Percentiles rank a stretch among this genome's conserved stretches.
phyloP scores from a whole-genome alignment of 768 basidiomycete species.

The Calvatia gigantea region DNA sequence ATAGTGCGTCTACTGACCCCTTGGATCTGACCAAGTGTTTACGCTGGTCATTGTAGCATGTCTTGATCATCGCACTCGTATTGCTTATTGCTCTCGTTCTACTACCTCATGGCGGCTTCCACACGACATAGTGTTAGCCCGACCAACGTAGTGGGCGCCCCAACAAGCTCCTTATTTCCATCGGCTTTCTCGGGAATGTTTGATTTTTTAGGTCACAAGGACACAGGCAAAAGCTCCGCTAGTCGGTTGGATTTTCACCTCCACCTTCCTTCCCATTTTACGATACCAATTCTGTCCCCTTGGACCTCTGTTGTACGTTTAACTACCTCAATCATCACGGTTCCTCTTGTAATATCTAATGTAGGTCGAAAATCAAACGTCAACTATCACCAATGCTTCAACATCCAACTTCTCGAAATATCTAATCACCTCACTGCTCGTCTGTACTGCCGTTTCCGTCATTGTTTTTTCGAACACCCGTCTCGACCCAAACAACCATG shows the following conservation, averaged over 20 bases:
- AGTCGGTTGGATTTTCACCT: constrained; percentile 4
- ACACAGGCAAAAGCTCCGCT: not conserved
- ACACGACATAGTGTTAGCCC: constrained; percentile 17
- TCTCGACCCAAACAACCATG: not conserved
- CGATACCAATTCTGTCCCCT: constrained; percentile 74
- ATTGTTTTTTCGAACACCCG: not conserved
- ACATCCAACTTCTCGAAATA: not conserved
- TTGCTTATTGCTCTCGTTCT: constrained; percentile 33
- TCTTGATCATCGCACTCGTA: constrained; percentile 31
- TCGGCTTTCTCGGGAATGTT: constrained; percentile 5
- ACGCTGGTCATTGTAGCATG: not conserved
- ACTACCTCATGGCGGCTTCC: constrained; percentile 29
- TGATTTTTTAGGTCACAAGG: constrained; percentile 16
- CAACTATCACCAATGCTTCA: constrained; percentile 18
- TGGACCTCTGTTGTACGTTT: constrained; percentile 67
- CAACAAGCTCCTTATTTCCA: not conserved
- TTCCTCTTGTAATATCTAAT: not conserved
- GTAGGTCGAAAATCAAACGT: constrained; percentile 75
- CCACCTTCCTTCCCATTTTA: constrained; percentile 55
- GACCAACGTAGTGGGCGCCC: not conserved
- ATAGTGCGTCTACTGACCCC: constrained; percentile 32
- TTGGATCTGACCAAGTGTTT: not conserved
- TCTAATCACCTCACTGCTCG: not conserved
- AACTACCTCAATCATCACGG: not conserved
- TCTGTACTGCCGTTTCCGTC: not conserved